A percentile compares a stretch with the other conserved stretches of the same genome.
phyloP scores from a whole-genome alignment of 1,284 basidiomycete species.

The Leccinum griseonigrum region DNA sequence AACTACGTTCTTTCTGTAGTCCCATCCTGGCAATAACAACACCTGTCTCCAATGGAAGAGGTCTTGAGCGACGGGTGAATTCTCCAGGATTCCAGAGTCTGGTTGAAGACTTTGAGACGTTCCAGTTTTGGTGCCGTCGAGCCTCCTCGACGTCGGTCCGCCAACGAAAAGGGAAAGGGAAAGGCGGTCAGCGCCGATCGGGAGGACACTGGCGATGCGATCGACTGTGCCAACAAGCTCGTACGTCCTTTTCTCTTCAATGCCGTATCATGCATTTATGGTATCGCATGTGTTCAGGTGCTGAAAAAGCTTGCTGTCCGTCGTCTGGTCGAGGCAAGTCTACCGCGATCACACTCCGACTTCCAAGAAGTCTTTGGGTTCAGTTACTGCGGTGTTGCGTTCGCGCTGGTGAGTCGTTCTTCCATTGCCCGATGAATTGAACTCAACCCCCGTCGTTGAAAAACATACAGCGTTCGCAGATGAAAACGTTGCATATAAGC shows the following conservation, averaged over 20 bases:
- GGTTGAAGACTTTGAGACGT: too few relatives aligned
- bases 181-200: conserved; percentile 8
- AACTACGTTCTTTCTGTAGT: too few relatives aligned
- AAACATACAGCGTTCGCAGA: conserved; percentile 38
- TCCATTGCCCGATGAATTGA: not conserved
- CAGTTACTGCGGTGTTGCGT: conserved; percentile 52
- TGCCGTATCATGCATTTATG: not conserved
- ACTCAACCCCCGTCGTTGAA: not conserved
- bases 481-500: conserved; percentile 32
- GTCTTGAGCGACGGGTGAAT: too few relatives aligned
- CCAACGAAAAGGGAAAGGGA: conserved; percentile 28
- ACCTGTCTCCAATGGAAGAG: too few relatives aligned
- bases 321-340: conserved; percentile 39
- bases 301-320: conserved; percentile 44
- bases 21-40: too few relatives aligned
- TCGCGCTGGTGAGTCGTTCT: conserved; percentile 47
- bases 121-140: conserved; percentile 39
- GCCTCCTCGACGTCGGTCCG: conserved; percentile 16
- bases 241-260: conserved; percentile 27
- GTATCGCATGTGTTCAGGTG: conserved; percentile 30
- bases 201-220: conserved; percentile 19
- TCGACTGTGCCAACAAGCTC: conserved; percentile 43
- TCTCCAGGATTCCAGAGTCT: too few relatives aligned
- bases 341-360: conserved; percentile 56
- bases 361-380: conserved; percentile 57